Evolutionary conservation across 208 protist species (phyloP).

Genomic region (Herpetomonas tarakana): DNA sequence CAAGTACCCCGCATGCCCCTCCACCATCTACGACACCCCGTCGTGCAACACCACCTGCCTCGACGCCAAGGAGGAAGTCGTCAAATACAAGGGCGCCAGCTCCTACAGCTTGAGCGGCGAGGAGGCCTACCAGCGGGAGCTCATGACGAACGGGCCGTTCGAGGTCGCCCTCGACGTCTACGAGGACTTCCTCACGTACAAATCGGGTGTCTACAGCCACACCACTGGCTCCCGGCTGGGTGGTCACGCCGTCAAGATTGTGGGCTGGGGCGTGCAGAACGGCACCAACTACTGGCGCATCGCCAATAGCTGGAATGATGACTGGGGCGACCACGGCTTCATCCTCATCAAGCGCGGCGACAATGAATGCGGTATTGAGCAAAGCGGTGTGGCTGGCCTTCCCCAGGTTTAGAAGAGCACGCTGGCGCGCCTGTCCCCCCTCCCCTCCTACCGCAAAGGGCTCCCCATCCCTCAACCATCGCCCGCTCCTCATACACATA

Average conservation of each 20-base stretch:
- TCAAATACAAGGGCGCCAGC: conserved; percentile 50
- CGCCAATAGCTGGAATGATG: conserved; percentile 87
- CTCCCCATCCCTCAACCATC: too few relatives aligned
- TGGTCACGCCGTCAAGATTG: conserved; percentile 83
- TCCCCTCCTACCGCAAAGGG: neutral
- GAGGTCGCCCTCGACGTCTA: conserved; percentile 90
- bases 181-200: conserved; percentile 88
- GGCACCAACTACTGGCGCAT: conserved; percentile 87
- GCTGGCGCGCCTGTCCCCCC: neutral
- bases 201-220: conserved; percentile 89
- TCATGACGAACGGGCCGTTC: conserved; percentile 85
- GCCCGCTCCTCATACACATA: too few relatives aligned
- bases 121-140: conserved; percentile 74
- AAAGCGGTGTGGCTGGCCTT: conserved; percentile 39
- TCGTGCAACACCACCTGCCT: conserved; percentile 63
- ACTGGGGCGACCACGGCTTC: conserved; percentile 89
- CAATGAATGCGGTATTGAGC: conserved; percentile 84
- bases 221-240: conserved; percentile 55
- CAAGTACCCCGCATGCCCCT: conserved; percentile 61
- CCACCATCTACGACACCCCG: conserved; percentile 70
- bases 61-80: conserved; percentile 16
- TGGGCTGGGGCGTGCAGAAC: conserved; percentile 83
- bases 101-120: conserved; percentile 52
- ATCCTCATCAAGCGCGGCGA: conserved; percentile 72
- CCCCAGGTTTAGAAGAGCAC: conserved; percentile 16